Evolutionary conservation across 108 stramenopile genomes (phyloP).

Genomic region (Fistulifera pelliculosa): DNA sequence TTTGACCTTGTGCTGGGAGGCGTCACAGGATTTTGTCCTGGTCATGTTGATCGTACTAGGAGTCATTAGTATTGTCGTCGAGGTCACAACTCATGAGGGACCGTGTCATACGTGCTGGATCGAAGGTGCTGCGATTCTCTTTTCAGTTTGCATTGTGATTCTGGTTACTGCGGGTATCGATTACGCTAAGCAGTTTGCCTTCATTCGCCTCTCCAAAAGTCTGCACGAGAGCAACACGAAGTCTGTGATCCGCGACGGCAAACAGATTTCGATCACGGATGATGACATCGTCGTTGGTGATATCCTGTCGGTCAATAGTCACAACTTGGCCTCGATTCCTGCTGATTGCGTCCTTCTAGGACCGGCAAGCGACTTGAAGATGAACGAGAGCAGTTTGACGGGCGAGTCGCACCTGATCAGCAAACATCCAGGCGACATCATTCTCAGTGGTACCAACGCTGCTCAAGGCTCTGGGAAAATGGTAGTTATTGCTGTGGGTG

Average conservation of each 20-base stretch:
- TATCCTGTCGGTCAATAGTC: conserved; percentile 84
- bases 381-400: conserved; percentile 89
- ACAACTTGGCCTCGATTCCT: conserved; percentile 80
- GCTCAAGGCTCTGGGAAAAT: conserved; percentile 71
- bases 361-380: conserved; percentile 76
- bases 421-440: conserved; percentile 74
- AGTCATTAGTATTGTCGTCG: conserved; percentile 74
- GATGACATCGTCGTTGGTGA: conserved; percentile 96
- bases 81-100: conserved; percentile 56
- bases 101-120: conserved; percentile 79
- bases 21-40: conserved; percentile 88
- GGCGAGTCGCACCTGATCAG: conserved; percentile 86
- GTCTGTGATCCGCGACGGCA: conserved; percentile 79
- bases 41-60: conserved; percentile 87
- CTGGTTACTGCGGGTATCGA: conserved; percentile 87
- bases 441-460: conserved; percentile 63
- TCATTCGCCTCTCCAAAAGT: conserved; percentile 71
- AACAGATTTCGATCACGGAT: conserved; percentile 56
- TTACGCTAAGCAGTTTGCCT: conserved; percentile 91
- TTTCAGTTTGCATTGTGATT: conserved; percentile 84
- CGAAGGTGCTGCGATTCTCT: conserved; percentile 88
- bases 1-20: conserved; percentile 81
- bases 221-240: conserved; percentile 76
- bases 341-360: conserved; percentile 92
- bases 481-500: conserved; percentile 87